Evolutionary conservation across 108 stramenopile genomes (phyloP).

Genomic region (Fistulifera solaris): DNA sequence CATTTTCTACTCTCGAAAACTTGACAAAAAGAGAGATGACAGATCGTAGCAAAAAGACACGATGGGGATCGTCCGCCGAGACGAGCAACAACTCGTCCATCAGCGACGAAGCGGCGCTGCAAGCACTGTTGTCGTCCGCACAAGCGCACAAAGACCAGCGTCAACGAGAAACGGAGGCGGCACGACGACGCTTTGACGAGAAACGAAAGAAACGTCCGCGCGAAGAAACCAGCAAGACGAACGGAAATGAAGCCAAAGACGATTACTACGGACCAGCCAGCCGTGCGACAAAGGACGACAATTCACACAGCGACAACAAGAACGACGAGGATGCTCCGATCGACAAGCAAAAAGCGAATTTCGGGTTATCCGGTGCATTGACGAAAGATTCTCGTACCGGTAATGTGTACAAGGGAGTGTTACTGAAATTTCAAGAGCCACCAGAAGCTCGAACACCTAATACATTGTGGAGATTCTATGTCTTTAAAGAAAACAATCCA

Average conservation of each 20-base stretch:
- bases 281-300: background rate
- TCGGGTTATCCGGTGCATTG: conserved; percentile 75
- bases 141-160: background rate
- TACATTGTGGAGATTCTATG: conserved; percentile 55
- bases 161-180: background rate
- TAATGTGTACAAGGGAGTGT: conserved; percentile 85
- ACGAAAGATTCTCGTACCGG: conserved; percentile 81
- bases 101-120: background rate
- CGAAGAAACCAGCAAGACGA: background rate
- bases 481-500: conserved; percentile 14
- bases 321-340: background rate
- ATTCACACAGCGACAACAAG: background rate
- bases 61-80: no score
- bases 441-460: conserved; percentile 87
- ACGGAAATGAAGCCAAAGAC: background rate
- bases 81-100: background rate
- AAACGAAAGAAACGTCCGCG: background rate
- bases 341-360: conserved; percentile 11
- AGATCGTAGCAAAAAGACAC: no score
- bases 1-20: no score
- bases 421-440: conserved; percentile 93
- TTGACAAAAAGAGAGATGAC: no score
- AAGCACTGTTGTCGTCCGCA: background rate
- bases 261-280: background rate
- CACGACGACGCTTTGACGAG: background rate